A percentile compares a stretch with the other conserved stretches of the same genome.
Conservation (phyloP, 768 basidiomycete species). For the Grammothele lineata region DNA sequence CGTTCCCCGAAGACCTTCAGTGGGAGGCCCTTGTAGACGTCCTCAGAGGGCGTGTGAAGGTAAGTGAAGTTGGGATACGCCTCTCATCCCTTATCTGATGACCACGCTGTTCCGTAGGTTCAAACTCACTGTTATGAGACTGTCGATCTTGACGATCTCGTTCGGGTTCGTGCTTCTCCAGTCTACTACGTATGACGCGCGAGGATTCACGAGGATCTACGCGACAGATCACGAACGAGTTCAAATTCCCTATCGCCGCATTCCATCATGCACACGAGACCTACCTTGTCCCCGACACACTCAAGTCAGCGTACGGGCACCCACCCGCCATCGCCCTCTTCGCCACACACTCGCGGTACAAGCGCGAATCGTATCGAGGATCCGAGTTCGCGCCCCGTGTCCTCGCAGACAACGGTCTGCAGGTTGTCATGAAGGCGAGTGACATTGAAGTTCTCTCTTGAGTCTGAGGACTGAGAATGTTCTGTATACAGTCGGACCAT, state of each 20-base stretch:
- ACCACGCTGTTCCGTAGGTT: no score
- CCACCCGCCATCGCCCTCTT: slow-evolving; percentile 78
- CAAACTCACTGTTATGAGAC: slow-evolving; percentile 61
- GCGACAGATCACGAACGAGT: slow-evolving; percentile 80
- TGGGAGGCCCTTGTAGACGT: slow-evolving; percentile 82
- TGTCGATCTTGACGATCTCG: slow-evolving; percentile 53
- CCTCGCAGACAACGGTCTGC: slow-evolving; percentile 50
- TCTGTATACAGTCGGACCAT: slow-evolving; percentile 41
- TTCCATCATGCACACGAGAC: slow-evolving; percentile 89
- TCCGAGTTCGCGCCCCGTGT: slow-evolving; percentile 63
- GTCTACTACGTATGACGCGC: no score
- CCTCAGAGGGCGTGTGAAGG: slow-evolving; percentile 73
- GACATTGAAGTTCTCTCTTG: no score
- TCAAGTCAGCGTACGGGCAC: slow-evolving; percentile 66
- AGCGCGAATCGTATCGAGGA: slow-evolving; percentile 60
- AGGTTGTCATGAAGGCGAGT: slow-evolving; percentile 57
- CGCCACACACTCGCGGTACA: slow-evolving; percentile 69
- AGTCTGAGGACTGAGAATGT: no score
- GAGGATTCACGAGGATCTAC: no score
- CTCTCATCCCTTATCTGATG: not conserved
- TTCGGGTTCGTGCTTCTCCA: slow-evolving; percentile 24
- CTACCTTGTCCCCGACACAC: slow-evolving; percentile 75
- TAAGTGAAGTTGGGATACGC: slow-evolving; percentile 21
- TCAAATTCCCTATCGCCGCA: slow-evolving; percentile 76
- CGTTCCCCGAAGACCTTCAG: slow-evolving; percentile 66